phyloP scores from a whole-genome alignment of 192 early-diverging fungal species.

The Coemansia sp. region DNA sequence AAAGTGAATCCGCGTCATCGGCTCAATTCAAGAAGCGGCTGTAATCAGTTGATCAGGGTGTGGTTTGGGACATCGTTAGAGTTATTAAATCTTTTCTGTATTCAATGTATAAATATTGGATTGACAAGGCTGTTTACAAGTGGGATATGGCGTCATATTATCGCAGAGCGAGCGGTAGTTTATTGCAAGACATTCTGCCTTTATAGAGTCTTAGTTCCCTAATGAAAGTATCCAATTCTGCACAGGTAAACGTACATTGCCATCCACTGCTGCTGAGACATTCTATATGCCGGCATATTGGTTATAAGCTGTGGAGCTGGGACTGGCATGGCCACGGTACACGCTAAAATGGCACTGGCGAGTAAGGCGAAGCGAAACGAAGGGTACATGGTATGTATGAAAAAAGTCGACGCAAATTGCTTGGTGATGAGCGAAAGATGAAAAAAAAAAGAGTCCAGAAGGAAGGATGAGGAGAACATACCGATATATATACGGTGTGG shows the following conservation, averaged over 20 bases:
- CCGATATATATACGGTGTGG: neutral
- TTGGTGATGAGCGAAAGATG: neutral
- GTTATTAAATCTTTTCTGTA: neutral
- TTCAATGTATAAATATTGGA: neutral
- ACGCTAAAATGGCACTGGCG: neutral
- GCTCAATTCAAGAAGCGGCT: neutral
- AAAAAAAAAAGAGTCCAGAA: neutral
- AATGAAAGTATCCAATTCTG: constrained; percentile 2
- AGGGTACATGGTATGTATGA: neutral
- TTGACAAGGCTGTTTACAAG: neutral
- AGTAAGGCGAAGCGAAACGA: neutral
- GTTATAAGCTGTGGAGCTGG: constrained; percentile 6
- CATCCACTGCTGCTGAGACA: constrained; percentile 10
- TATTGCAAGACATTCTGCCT: neutral
- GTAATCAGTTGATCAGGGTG: neutral
- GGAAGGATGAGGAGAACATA: neutral
- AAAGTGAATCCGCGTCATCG: neutral
- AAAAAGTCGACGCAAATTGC: neutral
- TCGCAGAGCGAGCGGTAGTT: neutral
- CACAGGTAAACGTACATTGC: constrained; percentile 8
- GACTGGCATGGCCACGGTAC: neutral
- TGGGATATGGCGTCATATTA: neutral
- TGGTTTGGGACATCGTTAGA: neutral
- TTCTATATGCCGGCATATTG: constrained; percentile 8
- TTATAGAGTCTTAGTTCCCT: neutral